Evolutionary conservation across 768 basidiomycete species (phyloP).

Genomic region (Neoboletus brunneissimus): DNA sequence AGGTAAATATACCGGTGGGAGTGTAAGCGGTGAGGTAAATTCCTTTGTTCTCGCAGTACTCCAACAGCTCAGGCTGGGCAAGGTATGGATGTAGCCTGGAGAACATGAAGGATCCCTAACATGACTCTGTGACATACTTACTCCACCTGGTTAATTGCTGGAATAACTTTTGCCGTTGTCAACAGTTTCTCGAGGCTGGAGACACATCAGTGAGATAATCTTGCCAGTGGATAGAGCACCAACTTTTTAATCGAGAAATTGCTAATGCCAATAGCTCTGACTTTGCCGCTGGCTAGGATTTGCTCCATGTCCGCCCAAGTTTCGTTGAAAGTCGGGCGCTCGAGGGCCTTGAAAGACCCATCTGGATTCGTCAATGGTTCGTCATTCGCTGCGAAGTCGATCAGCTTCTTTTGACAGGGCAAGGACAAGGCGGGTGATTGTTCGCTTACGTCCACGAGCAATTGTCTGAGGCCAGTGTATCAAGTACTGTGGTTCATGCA

Average conservation of each 20-base stretch:
- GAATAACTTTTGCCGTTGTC: conserved; percentile 49
- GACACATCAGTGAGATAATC: not conserved
- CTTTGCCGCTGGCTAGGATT: conserved; percentile 20
- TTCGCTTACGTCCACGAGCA: not conserved
- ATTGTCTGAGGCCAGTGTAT: conserved; percentile 6
- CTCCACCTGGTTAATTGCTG: conserved; percentile 68
- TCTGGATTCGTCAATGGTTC: not conserved
- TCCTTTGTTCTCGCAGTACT: conserved; percentile 56
- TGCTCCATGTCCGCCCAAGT: conserved; percentile 12
- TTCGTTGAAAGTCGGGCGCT: conserved; percentile 1
- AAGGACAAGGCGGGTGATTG: too few species aligned
- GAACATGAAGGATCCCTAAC: conserved; percentile 22
- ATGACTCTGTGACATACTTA: not conserved
- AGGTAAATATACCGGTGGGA: conserved; percentile 39
- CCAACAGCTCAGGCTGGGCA: conserved; percentile 48
- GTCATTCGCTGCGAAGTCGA: not conserved
- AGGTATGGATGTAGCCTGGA: conserved; percentile 57
- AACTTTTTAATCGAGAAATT: conserved; percentile 40
- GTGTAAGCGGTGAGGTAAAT: conserved; percentile 72
- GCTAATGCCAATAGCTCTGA: conserved; percentile 38
- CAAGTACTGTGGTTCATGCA: not conserved
- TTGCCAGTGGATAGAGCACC: not conserved
- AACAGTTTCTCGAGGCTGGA: conserved; percentile 34
- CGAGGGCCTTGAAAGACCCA: not conserved
- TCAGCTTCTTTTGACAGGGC: not conserved